These are phyloP conservation scores for Mycena leptocephala DNA, from an alignment of 768 basidiomycete genomes.

Conservation along the genomic window DNA sequence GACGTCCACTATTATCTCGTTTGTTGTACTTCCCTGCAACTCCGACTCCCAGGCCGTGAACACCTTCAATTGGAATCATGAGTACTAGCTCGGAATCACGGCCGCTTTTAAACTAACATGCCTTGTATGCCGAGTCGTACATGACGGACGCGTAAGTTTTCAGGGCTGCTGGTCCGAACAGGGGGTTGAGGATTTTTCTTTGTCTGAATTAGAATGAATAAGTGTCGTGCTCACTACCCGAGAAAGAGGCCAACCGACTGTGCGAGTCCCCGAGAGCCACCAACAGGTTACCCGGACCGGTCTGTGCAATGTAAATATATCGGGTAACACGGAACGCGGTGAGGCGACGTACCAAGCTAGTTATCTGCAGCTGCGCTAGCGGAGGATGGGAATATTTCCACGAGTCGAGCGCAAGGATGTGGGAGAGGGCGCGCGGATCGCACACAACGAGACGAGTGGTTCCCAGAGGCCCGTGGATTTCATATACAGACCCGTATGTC, in stretches of 20 bases:
- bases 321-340: background rate
- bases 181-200: slow-evolving; percentile 46
- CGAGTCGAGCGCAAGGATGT: slow-evolving; percentile 52
- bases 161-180: slow-evolving; percentile 48
- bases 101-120: background rate
- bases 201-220: slow-evolving; percentile 27
- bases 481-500: slow-evolving; percentile 50
- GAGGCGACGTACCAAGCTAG: slow-evolving; percentile 29
- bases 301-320: background rate
- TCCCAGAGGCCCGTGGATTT: slow-evolving; percentile 35
- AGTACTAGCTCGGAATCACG: background rate
- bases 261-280: background rate
- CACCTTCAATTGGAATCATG: background rate
- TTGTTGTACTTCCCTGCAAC: background rate
- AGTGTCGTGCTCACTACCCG: background rate
- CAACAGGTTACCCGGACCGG: slow-evolving; percentile 3
- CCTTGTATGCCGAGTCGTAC: slow-evolving; percentile 52
- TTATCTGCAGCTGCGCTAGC: slow-evolving; percentile 25
- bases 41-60: slow-evolving; percentile 18
- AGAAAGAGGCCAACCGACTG: background rate
- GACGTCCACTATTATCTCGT: slow-evolving; percentile 14
- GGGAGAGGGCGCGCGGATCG: slow-evolving; percentile 53
- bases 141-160: slow-evolving; percentile 43
- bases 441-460: slow-evolving; percentile 32
- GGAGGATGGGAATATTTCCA: slow-evolving; percentile 48